Evolutionary conservation across 805 yeast species (phyloP), one percentile per base, ranked within the genome.

Genomic region (Suhomyces kilbournensis): DNA sequence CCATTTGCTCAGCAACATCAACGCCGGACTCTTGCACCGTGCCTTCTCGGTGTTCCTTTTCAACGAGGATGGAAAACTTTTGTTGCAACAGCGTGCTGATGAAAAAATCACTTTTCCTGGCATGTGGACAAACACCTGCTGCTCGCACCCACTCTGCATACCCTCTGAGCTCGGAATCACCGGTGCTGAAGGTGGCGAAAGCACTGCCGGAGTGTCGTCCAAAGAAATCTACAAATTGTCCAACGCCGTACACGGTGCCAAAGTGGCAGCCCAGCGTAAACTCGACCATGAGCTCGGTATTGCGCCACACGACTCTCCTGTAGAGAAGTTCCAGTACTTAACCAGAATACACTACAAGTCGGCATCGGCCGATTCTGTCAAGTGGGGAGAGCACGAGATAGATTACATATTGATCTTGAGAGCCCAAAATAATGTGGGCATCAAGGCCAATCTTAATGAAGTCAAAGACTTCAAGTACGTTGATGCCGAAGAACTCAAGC

Each of bases 71-170:
- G 84, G 84, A 53, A 79, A 87, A 70, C 78, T 94, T 56, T 77
- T 94, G 53, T 77, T 94, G 60, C 99, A 94, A 74, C 97, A 93
- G 74, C 84, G 99, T 61, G 98, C 99, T 0, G 84, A 85, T 47
- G 98, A 94, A 68, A 94, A 94, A 70, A 94, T 94, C 73, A 94
- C 99, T 1, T 94, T 94, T 71, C 96, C 98, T 0, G 84, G 84
- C 53, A 84, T 92, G 86, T 94, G 99, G 99, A 94, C 99, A 23
- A 94, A 94, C 69, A 94, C 99, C 1, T 94, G 99, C 72, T 94
- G 99, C 70, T 92, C 98, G 1, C 99, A 94, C 68, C 99, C 99
- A 8, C 77, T 94, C 49, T 90, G 97, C 50, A 82, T 90, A 34
- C 80, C 85, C 38, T 74, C 82, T 35, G 99, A 94, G 70, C 75